Evolutionary conservation across 164 flowering plant species (phyloP).

Genomic region (Aristolochia contorta): DNA sequence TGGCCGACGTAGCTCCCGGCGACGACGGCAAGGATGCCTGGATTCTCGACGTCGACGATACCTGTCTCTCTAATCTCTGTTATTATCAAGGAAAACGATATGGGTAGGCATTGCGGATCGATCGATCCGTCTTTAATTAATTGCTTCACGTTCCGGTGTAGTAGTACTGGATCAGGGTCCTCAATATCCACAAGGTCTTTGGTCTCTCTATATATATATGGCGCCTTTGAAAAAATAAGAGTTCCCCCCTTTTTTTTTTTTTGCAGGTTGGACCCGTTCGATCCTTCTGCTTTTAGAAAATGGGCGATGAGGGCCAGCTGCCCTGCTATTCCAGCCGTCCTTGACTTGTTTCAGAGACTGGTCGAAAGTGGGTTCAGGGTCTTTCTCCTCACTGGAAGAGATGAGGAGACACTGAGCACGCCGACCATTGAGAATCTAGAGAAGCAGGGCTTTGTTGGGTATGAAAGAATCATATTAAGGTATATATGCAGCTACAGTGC

Average conservation of each 20-base stretch:
- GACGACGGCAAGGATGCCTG: constrained; percentile 67
- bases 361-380: constrained; percentile 47
- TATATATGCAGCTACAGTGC: constrained; percentile 14
- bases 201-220: too few species aligned
- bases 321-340: constrained; percentile 43
- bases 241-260: background rate
- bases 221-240: background rate
- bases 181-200: background rate
- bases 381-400: constrained; percentile 64
- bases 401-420: constrained; percentile 43
- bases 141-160: too few species aligned
- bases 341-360: constrained; percentile 35
- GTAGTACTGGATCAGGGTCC: too few species aligned
- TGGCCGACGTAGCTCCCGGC: constrained; percentile 15
- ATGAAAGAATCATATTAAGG: constrained; percentile 67
- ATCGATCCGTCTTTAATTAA: background rate
- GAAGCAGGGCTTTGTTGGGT: constrained; percentile 62
- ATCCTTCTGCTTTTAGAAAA: constrained; percentile 40
- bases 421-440: constrained; percentile 42
- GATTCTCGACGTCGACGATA: constrained; percentile 80
- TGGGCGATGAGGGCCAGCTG: constrained; percentile 60
- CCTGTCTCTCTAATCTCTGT: constrained; percentile 64
- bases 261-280: constrained; percentile 57
- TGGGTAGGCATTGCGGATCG: constrained; percentile 29
- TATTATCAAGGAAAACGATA: constrained; percentile 47